These are phyloP conservation scores for Leishmania aethiopica DNA, from an alignment of 208 protist species.

Conservation along the genomic window DNA sequence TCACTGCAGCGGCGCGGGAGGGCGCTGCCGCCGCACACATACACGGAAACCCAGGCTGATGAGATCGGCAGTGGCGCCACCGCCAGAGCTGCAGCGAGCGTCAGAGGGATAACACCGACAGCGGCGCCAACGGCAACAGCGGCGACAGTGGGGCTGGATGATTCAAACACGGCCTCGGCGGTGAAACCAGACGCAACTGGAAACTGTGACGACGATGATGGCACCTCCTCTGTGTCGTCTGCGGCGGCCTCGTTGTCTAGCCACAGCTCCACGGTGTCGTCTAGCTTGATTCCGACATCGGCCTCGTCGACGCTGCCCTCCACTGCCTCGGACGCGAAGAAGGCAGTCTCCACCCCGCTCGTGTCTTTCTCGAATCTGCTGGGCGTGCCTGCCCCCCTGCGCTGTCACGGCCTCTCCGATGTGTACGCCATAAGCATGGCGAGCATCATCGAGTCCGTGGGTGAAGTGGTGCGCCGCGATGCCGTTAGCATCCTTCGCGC, in stretches of 20 bases:
- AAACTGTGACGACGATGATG: conserved; percentile 12
- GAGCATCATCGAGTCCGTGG: conserved; percentile 23
- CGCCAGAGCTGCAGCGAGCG: background rate
- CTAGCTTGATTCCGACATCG: background rate
- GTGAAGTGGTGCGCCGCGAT: conserved; percentile 44
- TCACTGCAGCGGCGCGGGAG: background rate
- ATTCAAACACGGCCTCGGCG: background rate
- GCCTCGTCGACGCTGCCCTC: background rate
- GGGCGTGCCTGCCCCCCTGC: background rate
- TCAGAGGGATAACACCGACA: background rate
- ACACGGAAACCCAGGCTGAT: background rate
- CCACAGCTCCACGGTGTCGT: background rate
- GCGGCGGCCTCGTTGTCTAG: conserved; percentile 1
- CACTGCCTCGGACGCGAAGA: background rate
- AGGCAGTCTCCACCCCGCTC: conserved; percentile 3
- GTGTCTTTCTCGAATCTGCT: conserved; percentile 16
- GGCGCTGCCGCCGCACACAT: background rate
- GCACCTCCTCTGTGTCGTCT: conserved; percentile 17
- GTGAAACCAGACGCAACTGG: background rate
- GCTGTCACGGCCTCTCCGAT: conserved; percentile 16
- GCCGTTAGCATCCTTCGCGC: conserved; percentile 53
- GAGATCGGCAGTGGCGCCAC: background rate
- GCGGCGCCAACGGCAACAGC: background rate
- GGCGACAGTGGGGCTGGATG: background rate
- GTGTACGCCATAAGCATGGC: conserved; percentile 18